These are phyloP conservation scores for Coniella lustricola DNA, from an alignment of 2,329 filamentous ascomycete genomes.

Conservation along the genomic window DNA sequence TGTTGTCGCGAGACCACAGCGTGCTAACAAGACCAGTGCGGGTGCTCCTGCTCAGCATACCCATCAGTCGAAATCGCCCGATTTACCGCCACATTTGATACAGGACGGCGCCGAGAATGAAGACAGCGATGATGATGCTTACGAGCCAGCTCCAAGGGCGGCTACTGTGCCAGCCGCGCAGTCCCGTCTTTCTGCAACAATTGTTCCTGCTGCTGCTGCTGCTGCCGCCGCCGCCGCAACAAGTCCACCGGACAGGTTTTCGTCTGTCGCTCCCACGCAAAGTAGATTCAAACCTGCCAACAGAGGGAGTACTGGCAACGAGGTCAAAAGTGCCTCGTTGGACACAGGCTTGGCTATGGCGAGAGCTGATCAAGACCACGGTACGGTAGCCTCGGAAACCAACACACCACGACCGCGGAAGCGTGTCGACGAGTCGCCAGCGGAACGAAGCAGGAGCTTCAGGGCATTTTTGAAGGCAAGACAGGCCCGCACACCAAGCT, in stretches of 20 bases:
- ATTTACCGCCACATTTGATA: no score
- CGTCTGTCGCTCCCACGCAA: neutral
- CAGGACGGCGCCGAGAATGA: neutral
- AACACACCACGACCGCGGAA: neutral
- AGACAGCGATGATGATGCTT: neutral
- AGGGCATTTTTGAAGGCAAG: neutral
- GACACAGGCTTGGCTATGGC: neutral
- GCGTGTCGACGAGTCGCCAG: slow-evolving; percentile 4
- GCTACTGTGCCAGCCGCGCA: no score
- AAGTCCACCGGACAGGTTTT: no score
- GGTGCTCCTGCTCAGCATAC: no score
- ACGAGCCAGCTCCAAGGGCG: neutral
- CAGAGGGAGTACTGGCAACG: neutral
- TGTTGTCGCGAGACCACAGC: no score
- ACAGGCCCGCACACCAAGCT: neutral
- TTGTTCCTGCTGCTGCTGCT: no score
- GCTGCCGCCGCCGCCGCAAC: no score
- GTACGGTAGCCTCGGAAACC: slow-evolving; percentile 3
- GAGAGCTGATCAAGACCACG: neutral
- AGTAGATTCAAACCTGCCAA: neutral
- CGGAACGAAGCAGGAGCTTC: slow-evolving; percentile 8
- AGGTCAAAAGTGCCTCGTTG: neutral
- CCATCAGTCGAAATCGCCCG: no score
- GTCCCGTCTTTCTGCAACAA: no score
- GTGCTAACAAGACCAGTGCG: no score